phyloP scores from a whole-genome alignment of 176 grass and related monocot genomes.

The Aegilops sharonensis region DNA sequence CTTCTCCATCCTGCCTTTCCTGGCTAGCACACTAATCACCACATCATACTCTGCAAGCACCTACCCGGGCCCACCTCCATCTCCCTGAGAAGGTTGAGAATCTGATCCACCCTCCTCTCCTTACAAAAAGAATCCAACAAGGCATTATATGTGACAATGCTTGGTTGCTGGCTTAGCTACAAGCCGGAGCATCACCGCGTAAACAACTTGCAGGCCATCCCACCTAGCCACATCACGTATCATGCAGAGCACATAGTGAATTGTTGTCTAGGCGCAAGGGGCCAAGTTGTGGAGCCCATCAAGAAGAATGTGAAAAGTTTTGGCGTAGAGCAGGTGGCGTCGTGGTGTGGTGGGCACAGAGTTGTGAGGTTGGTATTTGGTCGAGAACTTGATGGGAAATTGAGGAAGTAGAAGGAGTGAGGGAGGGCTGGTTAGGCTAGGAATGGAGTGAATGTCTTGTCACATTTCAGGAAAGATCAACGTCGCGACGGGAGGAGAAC shows the following conservation, averaged over 20 bases:
- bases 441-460: too few species aligned
- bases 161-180: slow-evolving; percentile 43
- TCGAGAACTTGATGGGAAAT: slow-evolving; percentile 48
- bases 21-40: slow-evolving; percentile 52
- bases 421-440: background rate
- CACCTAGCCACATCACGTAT: slow-evolving; percentile 36
- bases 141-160: slow-evolving; percentile 58
- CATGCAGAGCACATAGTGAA: slow-evolving; percentile 29
- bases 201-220: slow-evolving; percentile 35
- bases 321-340: slow-evolving; percentile 32
- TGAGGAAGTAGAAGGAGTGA: slow-evolving; percentile 7
- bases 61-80: slow-evolving; percentile 35
- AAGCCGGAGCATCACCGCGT: slow-evolving; percentile 34
- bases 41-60: slow-evolving; percentile 56
- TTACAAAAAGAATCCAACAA: slow-evolving; percentile 69
- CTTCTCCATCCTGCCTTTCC: slow-evolving; percentile 48
- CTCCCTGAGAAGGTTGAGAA: slow-evolving; percentile 41
- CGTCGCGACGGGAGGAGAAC: too few species aligned
- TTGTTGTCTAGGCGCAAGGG: slow-evolving; percentile 55
- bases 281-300: slow-evolving; percentile 39
- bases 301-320: slow-evolving; percentile 47
- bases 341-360: background rate
- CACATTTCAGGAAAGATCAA: too few species aligned
- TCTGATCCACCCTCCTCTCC: slow-evolving; percentile 44
- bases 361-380: background rate